These are phyloP conservation scores for Jaltomata sinuosa DNA, from an alignment of 257 asterid genomes.

Conservation along the genomic window DNA sequence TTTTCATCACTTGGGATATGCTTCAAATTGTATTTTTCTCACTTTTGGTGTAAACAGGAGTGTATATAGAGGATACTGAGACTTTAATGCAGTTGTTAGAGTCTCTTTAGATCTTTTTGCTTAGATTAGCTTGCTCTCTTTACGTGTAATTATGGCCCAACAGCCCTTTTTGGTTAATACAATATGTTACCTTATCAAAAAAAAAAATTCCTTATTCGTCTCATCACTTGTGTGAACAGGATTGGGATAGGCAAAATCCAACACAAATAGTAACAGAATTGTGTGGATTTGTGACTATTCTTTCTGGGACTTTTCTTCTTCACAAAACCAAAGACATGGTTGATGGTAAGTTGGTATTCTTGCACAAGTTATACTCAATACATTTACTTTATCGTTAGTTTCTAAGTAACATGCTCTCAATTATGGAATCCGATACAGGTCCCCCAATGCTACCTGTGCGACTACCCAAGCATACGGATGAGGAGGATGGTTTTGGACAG, in stretches of 20 bases:
- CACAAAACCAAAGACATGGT: slow-evolving; percentile 99
- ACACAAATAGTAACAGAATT: slow-evolving; percentile 91
- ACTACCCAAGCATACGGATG: slow-evolving; percentile 46
- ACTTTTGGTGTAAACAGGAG: too few species aligned
- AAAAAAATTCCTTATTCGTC: not conserved
- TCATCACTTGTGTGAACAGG: slow-evolving; percentile 36
- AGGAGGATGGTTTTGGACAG: slow-evolving; percentile 53
- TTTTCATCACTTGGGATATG: too few species aligned
- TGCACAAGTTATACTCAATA: not conserved
- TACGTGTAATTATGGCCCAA: too few species aligned
- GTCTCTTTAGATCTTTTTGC: too few species aligned
- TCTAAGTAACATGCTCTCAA: not conserved
- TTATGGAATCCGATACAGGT: slow-evolving; percentile 22
- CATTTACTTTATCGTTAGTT: not conserved
- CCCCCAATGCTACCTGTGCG: slow-evolving; percentile 20
- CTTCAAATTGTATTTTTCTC: too few species aligned
- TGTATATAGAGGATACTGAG: too few species aligned
- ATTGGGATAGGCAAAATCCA: slow-evolving; percentile 93
- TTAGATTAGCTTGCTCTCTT: too few species aligned
- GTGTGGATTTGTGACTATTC: slow-evolving; percentile 96
- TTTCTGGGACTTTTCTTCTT: slow-evolving; percentile 93
- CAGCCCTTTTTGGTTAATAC: too few species aligned
- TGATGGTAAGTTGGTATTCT: slow-evolving; percentile 34
- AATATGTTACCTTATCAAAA: too few species aligned
- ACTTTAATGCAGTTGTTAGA: too few species aligned